Evolutionary conservation across 2,329 filamentous ascomycete species (phyloP).

Genomic region (Fusarium compactum): DNA sequence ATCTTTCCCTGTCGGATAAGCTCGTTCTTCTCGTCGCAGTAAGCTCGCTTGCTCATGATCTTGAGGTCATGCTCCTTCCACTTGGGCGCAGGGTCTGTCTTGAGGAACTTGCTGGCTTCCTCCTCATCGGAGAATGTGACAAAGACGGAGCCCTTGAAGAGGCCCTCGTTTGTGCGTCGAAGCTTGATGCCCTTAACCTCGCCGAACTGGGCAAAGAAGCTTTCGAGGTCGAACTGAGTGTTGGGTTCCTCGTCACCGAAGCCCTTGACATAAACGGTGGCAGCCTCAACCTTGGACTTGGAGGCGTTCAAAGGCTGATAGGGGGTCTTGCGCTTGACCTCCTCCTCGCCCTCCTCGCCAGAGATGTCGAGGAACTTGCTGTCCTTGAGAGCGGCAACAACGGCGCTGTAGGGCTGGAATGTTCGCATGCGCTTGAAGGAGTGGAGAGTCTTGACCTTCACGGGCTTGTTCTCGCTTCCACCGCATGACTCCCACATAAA

Average conservation of each 20-base stretch:
- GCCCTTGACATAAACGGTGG: conserved; percentile 92
- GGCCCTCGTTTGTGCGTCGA: conserved; percentile 76
- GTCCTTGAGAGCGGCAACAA: conserved; percentile 85
- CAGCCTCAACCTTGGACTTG: conserved; percentile 74
- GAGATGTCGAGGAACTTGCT: conserved; percentile 79
- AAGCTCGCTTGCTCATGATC: conserved; percentile 89
- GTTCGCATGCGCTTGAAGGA: conserved; percentile 96
- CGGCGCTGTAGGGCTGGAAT: conserved; percentile 87
- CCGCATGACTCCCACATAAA: conserved; percentile 84
- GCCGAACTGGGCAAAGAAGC: conserved; percentile 87
- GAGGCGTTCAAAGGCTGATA: conserved; percentile 69
- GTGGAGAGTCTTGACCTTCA: conserved; percentile 81
- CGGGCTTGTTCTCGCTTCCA: conserved; percentile 83
- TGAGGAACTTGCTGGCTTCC: conserved; percentile 82
- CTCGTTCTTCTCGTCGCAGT: conserved; percentile 81
- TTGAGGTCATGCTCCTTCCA: conserved; percentile 84
- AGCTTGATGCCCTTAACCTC: conserved; percentile 86
- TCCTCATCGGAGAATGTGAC: conserved; percentile 90
- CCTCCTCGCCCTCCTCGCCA: conserved; percentile 79
- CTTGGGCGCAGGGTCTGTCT: conserved; percentile 81
- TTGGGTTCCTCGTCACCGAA: conserved; percentile 87
- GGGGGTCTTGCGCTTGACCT: conserved; percentile 80
- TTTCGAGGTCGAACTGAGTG: conserved; percentile 94
- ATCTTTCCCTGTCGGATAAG: conserved; percentile 79
- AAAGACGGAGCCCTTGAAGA: conserved; percentile 97